A percentile compares a stretch with the other conserved stretches of the same genome.
Evolutionary conservation across 106 monocot species (phyloP).

Genomic region (Xerophyta viscosa): DNA sequence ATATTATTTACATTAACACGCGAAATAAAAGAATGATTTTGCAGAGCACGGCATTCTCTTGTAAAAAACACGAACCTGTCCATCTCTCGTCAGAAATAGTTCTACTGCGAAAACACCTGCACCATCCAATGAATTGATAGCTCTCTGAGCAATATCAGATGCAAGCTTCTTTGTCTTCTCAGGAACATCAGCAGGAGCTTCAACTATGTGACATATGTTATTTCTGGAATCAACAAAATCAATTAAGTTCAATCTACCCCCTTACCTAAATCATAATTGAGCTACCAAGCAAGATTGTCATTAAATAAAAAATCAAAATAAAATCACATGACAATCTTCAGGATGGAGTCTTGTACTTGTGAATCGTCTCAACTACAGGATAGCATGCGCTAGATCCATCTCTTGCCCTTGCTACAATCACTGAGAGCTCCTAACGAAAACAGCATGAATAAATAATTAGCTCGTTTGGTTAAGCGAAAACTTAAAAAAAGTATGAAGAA

Average conservation of each 20-base stretch:
- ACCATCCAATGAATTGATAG: constrained; percentile 73
- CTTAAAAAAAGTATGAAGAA: not conserved
- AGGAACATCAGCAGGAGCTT: constrained; percentile 82
- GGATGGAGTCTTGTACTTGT: constrained; percentile 65
- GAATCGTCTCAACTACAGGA: constrained; percentile 91
- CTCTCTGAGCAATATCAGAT: constrained; percentile 61
- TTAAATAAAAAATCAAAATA: not conserved
- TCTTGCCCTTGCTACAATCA: constrained; percentile 90
- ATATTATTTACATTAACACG: not conserved
- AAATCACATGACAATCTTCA: not conserved
- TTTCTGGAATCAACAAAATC: constrained; percentile 41
- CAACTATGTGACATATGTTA: constrained; percentile 94
- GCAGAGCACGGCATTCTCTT: not conserved
- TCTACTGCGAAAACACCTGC: constrained; percentile 97
- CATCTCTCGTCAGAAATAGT: constrained; percentile 75
- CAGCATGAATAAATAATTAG: not conserved
- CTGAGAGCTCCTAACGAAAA: constrained; percentile 69
- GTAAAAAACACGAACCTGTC: constrained; percentile 23
- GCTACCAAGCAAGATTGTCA: no score
- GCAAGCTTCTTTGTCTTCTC: constrained; percentile 51
- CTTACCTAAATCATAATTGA: no score
- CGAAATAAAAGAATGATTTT: not conserved
- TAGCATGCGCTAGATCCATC: constrained; percentile 60
- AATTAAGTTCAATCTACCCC: not conserved
- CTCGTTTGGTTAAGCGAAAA: no score